Percentiles rank a stretch among this genome's conserved stretches.
phyloP scores from a whole-genome alignment of 345 rosid genomes.

The Eucalyptus albens region DNA sequence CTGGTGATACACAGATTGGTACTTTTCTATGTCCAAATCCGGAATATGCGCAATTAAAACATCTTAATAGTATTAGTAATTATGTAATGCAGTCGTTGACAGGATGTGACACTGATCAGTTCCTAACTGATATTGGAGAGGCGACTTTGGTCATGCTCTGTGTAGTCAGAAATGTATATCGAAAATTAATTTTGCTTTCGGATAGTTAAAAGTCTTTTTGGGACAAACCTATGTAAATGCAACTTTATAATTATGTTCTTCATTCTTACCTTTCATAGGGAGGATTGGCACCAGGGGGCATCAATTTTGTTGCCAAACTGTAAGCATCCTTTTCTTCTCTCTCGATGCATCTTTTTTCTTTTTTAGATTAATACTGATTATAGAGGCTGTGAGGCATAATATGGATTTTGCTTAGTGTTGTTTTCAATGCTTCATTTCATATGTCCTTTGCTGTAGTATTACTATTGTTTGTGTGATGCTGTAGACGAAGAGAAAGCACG shows the following conservation, averaged over 20 bases:
- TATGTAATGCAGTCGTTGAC: neutral
- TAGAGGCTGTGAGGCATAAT: neutral
- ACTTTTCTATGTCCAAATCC: neutral
- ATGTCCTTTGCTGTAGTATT: conserved; percentile 12
- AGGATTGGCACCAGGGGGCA: conserved; percentile 93
- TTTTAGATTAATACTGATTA: neutral
- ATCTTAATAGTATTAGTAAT: neutral
- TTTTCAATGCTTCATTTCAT: neutral
- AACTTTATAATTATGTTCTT: neutral
- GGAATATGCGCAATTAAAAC: neutral
- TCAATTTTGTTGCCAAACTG: conserved; percentile 95
- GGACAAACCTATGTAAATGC: neutral
- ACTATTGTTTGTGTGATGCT: too few species aligned
- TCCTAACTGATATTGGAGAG: conserved; percentile 74
- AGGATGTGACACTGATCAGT: conserved; percentile 99
- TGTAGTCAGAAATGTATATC: conserved; percentile 68
- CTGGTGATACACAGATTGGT: conserved; percentile 93
- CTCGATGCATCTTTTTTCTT: neutral
- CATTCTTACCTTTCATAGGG: conserved; percentile 22
- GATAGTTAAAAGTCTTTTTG: neutral
- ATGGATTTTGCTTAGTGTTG: neutral
- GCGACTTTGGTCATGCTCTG: conserved; percentile 87
- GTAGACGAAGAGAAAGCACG: conserved; percentile 91
- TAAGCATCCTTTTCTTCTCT: conserved; percentile 8
- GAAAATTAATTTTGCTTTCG: neutral